Base-by-base conservation (phyloP, 1,139 yeast genomes). In the Taiozyma sp. region DNA sequence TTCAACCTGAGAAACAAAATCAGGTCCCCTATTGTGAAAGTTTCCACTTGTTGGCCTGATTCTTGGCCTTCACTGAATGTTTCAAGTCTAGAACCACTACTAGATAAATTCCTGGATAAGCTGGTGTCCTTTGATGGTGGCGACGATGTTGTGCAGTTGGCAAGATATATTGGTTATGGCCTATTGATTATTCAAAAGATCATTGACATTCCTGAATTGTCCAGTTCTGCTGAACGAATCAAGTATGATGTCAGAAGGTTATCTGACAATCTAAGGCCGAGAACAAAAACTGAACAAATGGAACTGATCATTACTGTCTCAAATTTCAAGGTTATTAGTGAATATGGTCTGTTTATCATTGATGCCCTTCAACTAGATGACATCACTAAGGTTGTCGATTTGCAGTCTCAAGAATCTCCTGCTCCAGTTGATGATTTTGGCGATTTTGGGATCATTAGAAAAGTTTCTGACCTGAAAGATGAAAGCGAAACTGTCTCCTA, bases 381-480 rank as follows among this genome's bases (percentile, higher is more conserved):
- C 1, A 22, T 40, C 21, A 40, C 22, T 13, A 24, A 24, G 19
- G 22, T 14, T 22, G 10, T 24, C 2, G 26, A 22, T 13, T 13
- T 7, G 16, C 29, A 40, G 13, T 40, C 42, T 14, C 26, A 22
- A 5, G 28, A 22, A 7, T 26, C 24, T 10, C 39, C 54, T 22
- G 42, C 29, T 1, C 24, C 48, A 13, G 48, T 42, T 21, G 51
- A 46, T 42, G 62, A 48, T 4, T 58, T 61, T 47, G 53, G 48
- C 14, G 62, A 52, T 10, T 61, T 61, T 53, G 60, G 60, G 28
- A 41, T 39, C 5, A 49, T 56, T 3, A 43, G 58, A 49, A 56
- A 51, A 22, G 52, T 47, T 7, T 40, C 44, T 5, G 46, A 46
- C 16, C 11, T 29, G 8, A 9, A 24, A 14, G 11, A 14, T 14